phyloP scores from a whole-genome alignment of 2,329 filamentous ascomycete species.

The Pyricularia sp. region DNA sequence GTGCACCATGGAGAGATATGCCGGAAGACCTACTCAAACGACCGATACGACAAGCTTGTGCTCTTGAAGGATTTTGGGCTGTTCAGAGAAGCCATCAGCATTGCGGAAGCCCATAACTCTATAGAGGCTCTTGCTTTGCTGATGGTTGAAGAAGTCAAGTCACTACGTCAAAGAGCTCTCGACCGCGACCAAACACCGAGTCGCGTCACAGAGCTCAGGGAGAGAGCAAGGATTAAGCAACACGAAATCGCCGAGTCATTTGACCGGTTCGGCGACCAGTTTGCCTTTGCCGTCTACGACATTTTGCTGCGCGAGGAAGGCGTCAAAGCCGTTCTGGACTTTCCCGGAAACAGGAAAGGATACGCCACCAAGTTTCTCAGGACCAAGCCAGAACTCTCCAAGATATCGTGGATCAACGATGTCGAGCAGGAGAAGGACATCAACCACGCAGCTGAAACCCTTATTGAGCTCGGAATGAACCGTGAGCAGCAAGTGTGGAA shows the following conservation, averaged over 20 bases:
- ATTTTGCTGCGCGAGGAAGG: slow-evolving; percentile 57
- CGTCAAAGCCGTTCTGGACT: slow-evolving; percentile 56
- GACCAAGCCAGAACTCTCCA: slow-evolving; percentile 55
- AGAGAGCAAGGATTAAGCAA: slow-evolving; percentile 31
- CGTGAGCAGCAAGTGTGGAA: slow-evolving; percentile 76
- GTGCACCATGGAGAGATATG: slow-evolving; percentile 32
- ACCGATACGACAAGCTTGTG: slow-evolving; percentile 39
- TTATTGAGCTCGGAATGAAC: slow-evolving; percentile 55
- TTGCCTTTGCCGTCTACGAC: slow-evolving; percentile 68
- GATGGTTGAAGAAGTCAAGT: slow-evolving; percentile 38
- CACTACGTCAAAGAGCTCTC: slow-evolving; percentile 21
- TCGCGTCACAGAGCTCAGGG: slow-evolving; percentile 24
- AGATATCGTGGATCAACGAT: slow-evolving; percentile 92
- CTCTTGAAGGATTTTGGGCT: slow-evolving; percentile 40
- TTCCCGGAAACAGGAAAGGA: slow-evolving; percentile 51
- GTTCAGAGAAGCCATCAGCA: slow-evolving; percentile 42
- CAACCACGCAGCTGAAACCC: slow-evolving; percentile 54
- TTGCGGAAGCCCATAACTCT: slow-evolving; percentile 45
- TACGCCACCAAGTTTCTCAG: slow-evolving; percentile 70
- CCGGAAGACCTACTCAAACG: slow-evolving; percentile 32
- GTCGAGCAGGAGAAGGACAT: slow-evolving; percentile 65
- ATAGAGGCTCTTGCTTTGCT: slow-evolving; percentile 43
- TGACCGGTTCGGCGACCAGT: slow-evolving; percentile 49
- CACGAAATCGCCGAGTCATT: slow-evolving; percentile 41
- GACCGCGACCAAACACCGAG: slow-evolving; percentile 21